phyloP scores from a whole-genome alignment of 192 early-diverging fungal species.

The Mortierella hygrophila region DNA sequence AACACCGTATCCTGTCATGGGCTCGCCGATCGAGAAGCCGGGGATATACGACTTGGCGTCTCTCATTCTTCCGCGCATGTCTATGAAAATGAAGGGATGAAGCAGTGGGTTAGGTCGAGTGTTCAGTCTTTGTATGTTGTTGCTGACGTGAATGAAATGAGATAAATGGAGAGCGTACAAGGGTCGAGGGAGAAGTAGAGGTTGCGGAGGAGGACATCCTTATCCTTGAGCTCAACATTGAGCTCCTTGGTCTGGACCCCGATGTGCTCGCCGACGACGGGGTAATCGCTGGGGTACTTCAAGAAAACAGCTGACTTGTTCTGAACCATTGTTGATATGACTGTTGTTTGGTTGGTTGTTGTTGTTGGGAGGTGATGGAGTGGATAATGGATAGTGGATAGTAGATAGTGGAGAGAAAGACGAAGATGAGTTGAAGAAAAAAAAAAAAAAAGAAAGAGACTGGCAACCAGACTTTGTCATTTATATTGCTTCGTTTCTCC shows the following conservation, averaged over 20 bases:
- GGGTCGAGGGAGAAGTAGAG: constrained; percentile 82
- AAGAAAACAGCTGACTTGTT: constrained; percentile 62
- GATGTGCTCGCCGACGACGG: constrained; percentile 64
- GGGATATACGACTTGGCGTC: constrained; percentile 35
- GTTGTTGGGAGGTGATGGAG: neutral
- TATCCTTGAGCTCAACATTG: constrained; percentile 60
- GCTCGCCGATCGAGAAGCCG: constrained; percentile 61
- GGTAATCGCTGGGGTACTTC: constrained; percentile 58
- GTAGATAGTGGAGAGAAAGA: neutral
- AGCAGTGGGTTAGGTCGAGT: neutral
- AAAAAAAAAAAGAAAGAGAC: neutral
- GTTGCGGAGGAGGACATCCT: constrained; percentile 71
- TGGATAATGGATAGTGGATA: no score
- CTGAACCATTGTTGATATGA: constrained; percentile 54
- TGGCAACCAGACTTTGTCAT: neutral
- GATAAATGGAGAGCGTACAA: constrained; percentile 67
- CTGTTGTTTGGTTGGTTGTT: neutral
- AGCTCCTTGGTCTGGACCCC: constrained; percentile 61
- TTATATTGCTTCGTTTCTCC: neutral
- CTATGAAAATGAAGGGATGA: neutral
- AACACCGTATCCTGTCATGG: constrained; percentile 72
- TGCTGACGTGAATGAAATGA: constrained; percentile 53
- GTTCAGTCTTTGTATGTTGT: neutral
- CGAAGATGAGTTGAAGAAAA: neutral
- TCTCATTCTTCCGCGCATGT: constrained; percentile 53